Evolutionary conservation across 2,329 filamentous ascomycete species (phyloP).

Genomic region (Cordyceps sp.): DNA sequence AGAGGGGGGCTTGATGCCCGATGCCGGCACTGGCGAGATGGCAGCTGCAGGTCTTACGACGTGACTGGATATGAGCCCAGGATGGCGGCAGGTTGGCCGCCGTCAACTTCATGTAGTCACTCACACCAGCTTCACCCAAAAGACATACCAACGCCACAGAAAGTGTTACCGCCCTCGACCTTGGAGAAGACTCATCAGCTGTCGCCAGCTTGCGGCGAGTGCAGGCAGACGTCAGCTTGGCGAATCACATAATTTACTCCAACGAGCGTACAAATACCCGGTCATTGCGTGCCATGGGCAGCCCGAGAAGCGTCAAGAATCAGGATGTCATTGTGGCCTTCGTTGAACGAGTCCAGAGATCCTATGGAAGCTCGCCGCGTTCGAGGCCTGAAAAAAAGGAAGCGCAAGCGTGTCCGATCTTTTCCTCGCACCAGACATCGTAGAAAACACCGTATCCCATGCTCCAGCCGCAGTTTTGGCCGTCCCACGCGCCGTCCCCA

Average conservation of each 20-base stretch:
- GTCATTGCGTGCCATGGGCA: conserved; percentile 12
- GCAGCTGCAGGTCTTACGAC: too few relatives aligned
- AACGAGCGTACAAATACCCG: too few relatives aligned
- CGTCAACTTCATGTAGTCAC: too few relatives aligned
- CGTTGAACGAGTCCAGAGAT: background rate
- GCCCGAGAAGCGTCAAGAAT: background rate
- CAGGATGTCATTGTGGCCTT: background rate
- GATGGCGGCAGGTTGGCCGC: too few relatives aligned
- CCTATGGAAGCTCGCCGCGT: conserved; percentile 7
- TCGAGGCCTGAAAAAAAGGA: conserved; percentile 6
- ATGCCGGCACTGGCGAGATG: background rate
- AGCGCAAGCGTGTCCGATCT: conserved; percentile 9
- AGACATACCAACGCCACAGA: too few relatives aligned
- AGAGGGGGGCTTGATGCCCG: conserved; percentile 38
- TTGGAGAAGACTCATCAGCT: too few relatives aligned
- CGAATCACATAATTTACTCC: too few relatives aligned
- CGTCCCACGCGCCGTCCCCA: background rate
- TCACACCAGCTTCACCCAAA: too few relatives aligned
- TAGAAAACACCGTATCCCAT: conserved; percentile 20
- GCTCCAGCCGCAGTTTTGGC: conserved; percentile 13
- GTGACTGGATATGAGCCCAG: too few relatives aligned
- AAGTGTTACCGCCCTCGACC: too few relatives aligned
- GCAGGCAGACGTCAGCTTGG: background rate
- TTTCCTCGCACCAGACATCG: conserved; percentile 13
- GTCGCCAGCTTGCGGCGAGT: too few relatives aligned